phyloP scores from a whole-genome alignment of 192 early-diverging fungal species.

The Phlyctochytrium bullatum region DNA sequence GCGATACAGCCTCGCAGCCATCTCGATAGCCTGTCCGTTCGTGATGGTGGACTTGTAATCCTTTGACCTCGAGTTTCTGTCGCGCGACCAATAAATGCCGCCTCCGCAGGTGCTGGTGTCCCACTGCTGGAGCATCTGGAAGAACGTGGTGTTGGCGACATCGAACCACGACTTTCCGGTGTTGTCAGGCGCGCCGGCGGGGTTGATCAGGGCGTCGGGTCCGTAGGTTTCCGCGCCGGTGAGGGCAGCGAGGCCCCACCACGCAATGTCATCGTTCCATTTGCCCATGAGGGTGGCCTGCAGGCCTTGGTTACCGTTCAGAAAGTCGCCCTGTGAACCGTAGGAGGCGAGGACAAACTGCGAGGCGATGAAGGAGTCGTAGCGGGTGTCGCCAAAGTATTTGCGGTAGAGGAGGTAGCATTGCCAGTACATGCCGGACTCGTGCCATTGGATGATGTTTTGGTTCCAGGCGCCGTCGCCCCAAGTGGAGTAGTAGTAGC shows the following conservation, averaged over 20 bases:
- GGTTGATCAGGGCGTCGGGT: constrained; percentile 14
- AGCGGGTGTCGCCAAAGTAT: constrained; percentile 9
- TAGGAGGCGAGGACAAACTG: constrained; percentile 11
- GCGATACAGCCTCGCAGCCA: constrained; percentile 33
- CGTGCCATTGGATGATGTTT: constrained; percentile 14
- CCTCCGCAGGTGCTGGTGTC: constrained; percentile 36
- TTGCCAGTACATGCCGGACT: constrained; percentile 15
- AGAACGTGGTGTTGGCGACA: constrained; percentile 29
- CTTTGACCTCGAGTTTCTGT: constrained; percentile 20
- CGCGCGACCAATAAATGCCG: constrained; percentile 44
- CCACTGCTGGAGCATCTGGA: constrained; percentile 41
- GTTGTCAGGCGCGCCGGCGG: constrained; percentile 8
- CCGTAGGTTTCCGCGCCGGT: constrained; percentile 32
- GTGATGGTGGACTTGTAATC: constrained; percentile 44
- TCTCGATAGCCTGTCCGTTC: constrained; percentile 33
- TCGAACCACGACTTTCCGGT: constrained; percentile 23
- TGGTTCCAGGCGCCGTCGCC: constrained; percentile 14
- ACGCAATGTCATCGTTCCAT: constrained; percentile 51
- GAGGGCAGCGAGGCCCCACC: constrained; percentile 42
- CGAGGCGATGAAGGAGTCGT: constrained; percentile 8
- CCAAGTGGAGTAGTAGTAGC: constrained; percentile 5
- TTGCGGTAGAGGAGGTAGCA: constrained; percentile 16
- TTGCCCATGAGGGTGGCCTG: constrained; percentile 20
- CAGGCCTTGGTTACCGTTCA: constrained; percentile 6
- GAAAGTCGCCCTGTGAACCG: constrained; percentile 15